These are phyloP conservation scores for Xerocomus spinulosus DNA, from an alignment of 768 basidiomycete genomes.

Conservation along the genomic window DNA sequence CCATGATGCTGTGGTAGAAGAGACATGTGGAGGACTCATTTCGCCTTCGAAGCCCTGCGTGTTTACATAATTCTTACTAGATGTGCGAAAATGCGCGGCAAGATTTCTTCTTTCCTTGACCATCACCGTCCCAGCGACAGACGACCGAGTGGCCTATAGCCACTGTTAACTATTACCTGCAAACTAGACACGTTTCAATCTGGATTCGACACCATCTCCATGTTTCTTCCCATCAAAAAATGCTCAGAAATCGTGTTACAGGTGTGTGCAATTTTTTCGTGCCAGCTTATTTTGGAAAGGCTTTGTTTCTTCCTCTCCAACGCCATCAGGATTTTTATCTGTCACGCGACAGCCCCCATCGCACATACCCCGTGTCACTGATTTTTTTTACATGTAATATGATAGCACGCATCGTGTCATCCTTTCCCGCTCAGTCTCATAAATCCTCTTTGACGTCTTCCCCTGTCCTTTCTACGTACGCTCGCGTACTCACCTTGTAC, in stretches of 20 bases:
- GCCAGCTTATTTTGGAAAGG: conserved; percentile 24
- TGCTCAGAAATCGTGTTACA: conserved; percentile 36
- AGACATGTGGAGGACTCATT: neutral
- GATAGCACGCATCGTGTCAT: conserved; percentile 20
- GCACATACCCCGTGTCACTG: conserved; percentile 29
- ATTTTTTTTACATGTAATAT: conserved; percentile 38
- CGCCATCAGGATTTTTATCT: conserved; percentile 28
- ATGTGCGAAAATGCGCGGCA: conserved; percentile 15
- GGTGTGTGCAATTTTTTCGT: conserved; percentile 24
- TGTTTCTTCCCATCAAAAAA: conserved; percentile 35
- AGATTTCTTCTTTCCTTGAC: conserved; percentile 22
- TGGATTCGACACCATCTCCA: conserved; percentile 33
- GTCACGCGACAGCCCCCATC: conserved; percentile 35
- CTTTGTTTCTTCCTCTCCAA: conserved; percentile 18
- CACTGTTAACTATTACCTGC: conserved; percentile 17
- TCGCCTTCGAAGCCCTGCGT: conserved; percentile 1
- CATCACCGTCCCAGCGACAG: conserved; percentile 33
- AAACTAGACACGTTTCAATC: conserved; percentile 28
- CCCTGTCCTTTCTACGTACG: conserved; percentile 21
- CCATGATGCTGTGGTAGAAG: conserved; percentile 11
- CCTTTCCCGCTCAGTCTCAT: conserved; percentile 16
- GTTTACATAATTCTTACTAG: conserved; percentile 34
- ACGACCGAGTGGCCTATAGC: conserved; percentile 27
- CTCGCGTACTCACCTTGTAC: conserved; percentile 17
- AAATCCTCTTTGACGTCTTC: conserved; percentile 24